These are phyloP conservation scores for Stereocaulon alpinum DNA, from an alignment of 495 filamentous ascomycete genomes.

Conservation along the genomic window DNA sequence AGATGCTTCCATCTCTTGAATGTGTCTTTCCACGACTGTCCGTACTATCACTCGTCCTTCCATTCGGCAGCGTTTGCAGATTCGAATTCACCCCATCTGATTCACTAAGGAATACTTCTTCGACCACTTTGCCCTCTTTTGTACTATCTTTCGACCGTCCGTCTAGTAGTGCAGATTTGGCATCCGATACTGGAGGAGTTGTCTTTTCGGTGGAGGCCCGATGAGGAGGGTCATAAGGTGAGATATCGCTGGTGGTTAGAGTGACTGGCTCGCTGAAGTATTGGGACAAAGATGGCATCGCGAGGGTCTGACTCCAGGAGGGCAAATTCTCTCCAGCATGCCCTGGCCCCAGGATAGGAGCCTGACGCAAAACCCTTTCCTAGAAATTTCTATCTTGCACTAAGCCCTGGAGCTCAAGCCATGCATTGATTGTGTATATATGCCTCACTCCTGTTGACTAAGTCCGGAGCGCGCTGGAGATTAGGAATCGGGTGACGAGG, in stretches of 20 bases:
- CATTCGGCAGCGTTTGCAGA: conserved; percentile 34
- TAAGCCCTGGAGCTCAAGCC: neutral
- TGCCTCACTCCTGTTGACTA: neutral
- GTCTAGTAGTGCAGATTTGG: conserved; percentile 10
- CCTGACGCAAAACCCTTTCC: neutral
- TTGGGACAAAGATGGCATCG: conserved; percentile 51
- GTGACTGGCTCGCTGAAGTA: conserved; percentile 33
- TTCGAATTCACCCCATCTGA: conserved; percentile 14
- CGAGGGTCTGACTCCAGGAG: neutral
- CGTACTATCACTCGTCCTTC: conserved; percentile 39
- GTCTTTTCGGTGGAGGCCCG: conserved; percentile 16
- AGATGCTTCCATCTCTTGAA: conserved; percentile 44
- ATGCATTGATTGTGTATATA: neutral
- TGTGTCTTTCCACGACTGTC: conserved; percentile 39
- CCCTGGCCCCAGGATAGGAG: neutral
- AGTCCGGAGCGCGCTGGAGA: neutral
- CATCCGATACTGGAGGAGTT: neutral
- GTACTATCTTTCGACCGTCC: conserved; percentile 1
- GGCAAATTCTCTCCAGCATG: conserved; percentile 1
- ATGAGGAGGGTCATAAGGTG: conserved; percentile 22
- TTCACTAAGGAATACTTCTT: conserved; percentile 19
- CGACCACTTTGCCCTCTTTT: conserved; percentile 9
- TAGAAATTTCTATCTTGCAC: neutral
- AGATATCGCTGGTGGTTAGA: conserved; percentile 21
- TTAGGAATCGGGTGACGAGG: conserved; percentile 5